Evolutionary conservation across 1,284 basidiomycete genomes (phyloP), one percentile per base, ranked within the genome.

Genomic region (Puccinia novopanici): DNA sequence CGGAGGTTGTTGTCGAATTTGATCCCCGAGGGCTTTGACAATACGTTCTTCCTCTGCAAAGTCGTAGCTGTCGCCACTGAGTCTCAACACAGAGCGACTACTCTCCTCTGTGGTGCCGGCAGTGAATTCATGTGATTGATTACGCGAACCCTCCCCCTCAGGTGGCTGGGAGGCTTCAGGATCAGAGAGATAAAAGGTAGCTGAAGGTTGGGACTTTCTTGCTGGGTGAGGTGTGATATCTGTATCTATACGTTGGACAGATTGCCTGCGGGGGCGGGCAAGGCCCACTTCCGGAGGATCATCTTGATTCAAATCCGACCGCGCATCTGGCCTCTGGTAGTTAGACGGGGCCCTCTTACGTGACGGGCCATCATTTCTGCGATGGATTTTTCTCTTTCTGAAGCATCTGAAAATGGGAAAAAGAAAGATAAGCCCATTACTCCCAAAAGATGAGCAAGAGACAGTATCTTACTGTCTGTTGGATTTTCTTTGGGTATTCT

Each of bases 21-120:
- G 34, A 15, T 45, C 37, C 37, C 61, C 68, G 9, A 80, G 42
- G 8, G 68, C 77, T 63, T 65, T 72, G 15, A 80, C 77, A 27
- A 80, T 80, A 27, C 48, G n/a, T 54, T 80, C 77, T 42, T 80
- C 77, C 24, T 80, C 68, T 17, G 52, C 68, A 73, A 71, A 80
- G 24, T 73, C 77, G 59, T 80, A 80, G 57, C 77, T 80, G 17
- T 80, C 77, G n/a, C 40, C 70, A 50, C 70, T 68, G 48, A 59
- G 27, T 48, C 77, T 48, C 24, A 72, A 48, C 12, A 48, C 57
- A 4, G 71, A 73, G 50, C 77, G 77, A 80, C 52, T 70, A 61
- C 65, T 70, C 55, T 78, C 76, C n/a, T 34, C 34, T 34, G 68
- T 71, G 22, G 76, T 78, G 40, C 67, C 76, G 15, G 57, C 50